Percentiles rank a stretch among this genome's conserved stretches.
Conservation (phyloP, 495 filamentous ascomycete genomes). For the Pseudomonodictys pantanalensis region DNA sequence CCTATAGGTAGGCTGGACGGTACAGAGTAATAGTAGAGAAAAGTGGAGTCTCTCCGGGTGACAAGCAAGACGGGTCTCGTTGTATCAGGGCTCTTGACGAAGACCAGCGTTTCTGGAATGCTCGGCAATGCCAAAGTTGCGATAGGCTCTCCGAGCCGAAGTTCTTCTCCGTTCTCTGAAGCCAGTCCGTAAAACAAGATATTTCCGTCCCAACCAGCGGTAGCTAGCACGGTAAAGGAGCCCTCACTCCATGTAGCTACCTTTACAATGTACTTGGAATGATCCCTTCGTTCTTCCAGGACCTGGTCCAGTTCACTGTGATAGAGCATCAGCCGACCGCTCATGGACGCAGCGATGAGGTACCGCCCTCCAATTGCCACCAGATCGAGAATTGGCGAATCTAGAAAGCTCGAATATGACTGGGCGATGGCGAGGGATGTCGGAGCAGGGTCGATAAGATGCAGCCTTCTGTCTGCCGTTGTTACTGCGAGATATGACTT, state of each 20-base stretch:
- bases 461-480: slow-evolving; percentile 54
- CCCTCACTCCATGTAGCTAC: slow-evolving; percentile 45
- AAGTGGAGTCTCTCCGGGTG: slow-evolving; percentile 60
- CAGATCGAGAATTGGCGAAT: slow-evolving; percentile 60
- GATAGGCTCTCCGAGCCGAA: slow-evolving; percentile 41
- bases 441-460: slow-evolving; percentile 43
- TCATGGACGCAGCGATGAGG: slow-evolving; percentile 59
- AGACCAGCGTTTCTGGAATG: slow-evolving; percentile 62
- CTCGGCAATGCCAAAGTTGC: slow-evolving; percentile 51
- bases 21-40: slow-evolving; percentile 59
- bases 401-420: slow-evolving; percentile 46
- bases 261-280: slow-evolving; percentile 62
- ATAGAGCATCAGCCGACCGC: slow-evolving; percentile 55
- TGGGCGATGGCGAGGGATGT: slow-evolving; percentile 34
- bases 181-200: slow-evolving; percentile 52
- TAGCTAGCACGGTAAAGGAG: slow-evolving; percentile 51
- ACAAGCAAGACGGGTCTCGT: slow-evolving; percentile 51
- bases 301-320: slow-evolving; percentile 41
- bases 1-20: slow-evolving; percentile 13
- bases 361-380: slow-evolving; percentile 36
- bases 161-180: background rate
- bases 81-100: slow-evolving; percentile 51
- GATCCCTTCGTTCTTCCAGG: slow-evolving; percentile 54
- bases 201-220: slow-evolving; percentile 64
- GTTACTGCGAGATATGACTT: slow-evolving; percentile 44